Conservation (phyloP, 768 basidiomycete species). For the Gyrodon lividus region DNA sequence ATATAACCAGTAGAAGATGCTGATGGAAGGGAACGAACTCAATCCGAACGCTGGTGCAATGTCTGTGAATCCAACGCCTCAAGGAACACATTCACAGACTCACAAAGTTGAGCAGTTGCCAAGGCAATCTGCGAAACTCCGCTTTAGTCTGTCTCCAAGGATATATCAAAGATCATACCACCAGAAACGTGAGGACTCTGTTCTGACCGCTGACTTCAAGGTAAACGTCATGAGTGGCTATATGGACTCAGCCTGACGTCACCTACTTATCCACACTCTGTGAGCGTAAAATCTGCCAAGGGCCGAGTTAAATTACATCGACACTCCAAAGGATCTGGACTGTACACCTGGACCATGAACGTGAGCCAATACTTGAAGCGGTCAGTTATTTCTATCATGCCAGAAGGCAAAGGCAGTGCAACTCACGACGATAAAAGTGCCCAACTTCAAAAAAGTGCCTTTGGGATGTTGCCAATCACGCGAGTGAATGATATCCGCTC, state of each 20-base stretch:
- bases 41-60: conserved; percentile 12
- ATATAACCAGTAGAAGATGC: too few species aligned
- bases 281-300: conserved; percentile 23
- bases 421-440: conserved; percentile 4
- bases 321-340: not conserved
- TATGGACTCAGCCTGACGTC: too few species aligned
- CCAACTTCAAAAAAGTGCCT: conserved; percentile 1
- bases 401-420: not conserved
- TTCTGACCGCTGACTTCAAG: conserved; percentile 20
- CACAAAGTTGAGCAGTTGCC: conserved; percentile 13
- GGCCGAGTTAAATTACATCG: not conserved
- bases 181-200: conserved; percentile 9
- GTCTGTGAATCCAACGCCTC: not conserved
- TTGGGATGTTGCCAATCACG: not conserved
- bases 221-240: not conserved
- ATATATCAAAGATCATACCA: conserved; percentile 11
- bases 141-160: not conserved
- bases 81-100: not conserved
- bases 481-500: not conserved
- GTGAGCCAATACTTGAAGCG: conserved; percentile 13
- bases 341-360: conserved; percentile 22
- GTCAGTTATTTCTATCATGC: not conserved
- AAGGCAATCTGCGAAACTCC: conserved; percentile 2
- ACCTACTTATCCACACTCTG: conserved; percentile 28
- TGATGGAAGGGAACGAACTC: conserved; percentile 4